Evolutionary conservation across 768 basidiomycete species (phyloP), one percentile per base, ranked within the genome.

Genomic region (Rhizopogon rudus): DNA sequence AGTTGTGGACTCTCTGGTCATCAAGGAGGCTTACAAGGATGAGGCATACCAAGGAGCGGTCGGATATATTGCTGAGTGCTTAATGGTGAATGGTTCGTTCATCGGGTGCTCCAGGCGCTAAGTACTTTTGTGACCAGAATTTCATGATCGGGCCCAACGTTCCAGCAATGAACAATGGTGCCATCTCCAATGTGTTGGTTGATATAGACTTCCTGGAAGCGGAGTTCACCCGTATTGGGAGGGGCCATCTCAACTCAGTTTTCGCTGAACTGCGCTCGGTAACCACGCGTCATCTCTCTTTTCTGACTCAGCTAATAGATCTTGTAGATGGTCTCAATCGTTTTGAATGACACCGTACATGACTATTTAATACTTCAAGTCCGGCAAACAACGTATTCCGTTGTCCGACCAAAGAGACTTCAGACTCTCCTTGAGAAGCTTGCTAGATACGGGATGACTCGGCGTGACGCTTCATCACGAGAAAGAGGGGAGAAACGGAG

Each of bases 151-250:
- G 91, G 9, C 79, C 85, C 3, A 87, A 87, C 56, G 81, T 93
- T 25, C 73, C 77, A 7, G 80, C 80, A 73, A 82, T 95, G 76
- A 98, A 96, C 63, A 93, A 98, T 63, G 87, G 90, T 63, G 93
- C 91, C 1, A 78, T 97, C 42, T 82, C 87, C 33, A 96, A 95
- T 61, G 80, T 98, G 48, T 74, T 89, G 52, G 81, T 88, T 45
- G 95, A 98, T 66, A 81, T 94, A 57, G 84, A 86, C 55, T 97
- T 95, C 69, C 77, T 98, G 52, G 92, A 96, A 59, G 83, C 84
- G n/a, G 90, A 93, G 62, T 81, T 95, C 60, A 84, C 82, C 61
- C 75, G 84, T 44, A 85, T 88, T 52, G 91, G 87, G 20, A 79
- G 88, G 63, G 73, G 78, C 1, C 84, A 91, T 66, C 76, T 95